Evolutionary conservation across 2,329 filamentous ascomycete species (phyloP), one percentile per base, ranked within the genome.

Genomic region (Aspergillus arachidicola): DNA sequence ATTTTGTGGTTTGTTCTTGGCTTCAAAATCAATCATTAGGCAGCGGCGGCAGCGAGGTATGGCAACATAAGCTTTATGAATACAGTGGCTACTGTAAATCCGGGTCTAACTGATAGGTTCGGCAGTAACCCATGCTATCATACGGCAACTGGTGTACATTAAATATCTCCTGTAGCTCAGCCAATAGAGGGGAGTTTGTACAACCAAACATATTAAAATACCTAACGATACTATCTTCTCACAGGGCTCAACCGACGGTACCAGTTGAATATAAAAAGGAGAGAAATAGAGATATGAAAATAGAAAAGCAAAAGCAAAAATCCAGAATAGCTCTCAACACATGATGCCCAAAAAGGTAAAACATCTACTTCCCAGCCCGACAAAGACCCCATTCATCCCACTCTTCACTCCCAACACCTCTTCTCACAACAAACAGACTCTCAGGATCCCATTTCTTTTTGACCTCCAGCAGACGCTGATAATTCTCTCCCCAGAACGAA

Each of bases 401-500:
- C 28, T 60, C 54, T 46, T 65, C 63, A 43, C 63, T 63, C 11
- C 63, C 60, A 34, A 65, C 63, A 6, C 63, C 63, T n/a, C 57
- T 57, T 6, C 60, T 58, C 5, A 58, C 59, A 26, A 63, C 48
- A 36, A 65, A 65, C 12, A 65, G 46, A 5, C 58, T 57, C 23
- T 32, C 32, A 9, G 63, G 51, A 56, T 65, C 63, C 65, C 63
- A 62, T 46, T 56, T 57, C 21, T 61, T 58, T 30, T 73, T 73
- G 10, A 73, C 61, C 4, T 36, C n/a, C 9, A 55, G 59, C 14
- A 72, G 34, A 0, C 64, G 58, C 14, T 38, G 38, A 56, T 72
- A 71, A 30, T 69, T 71, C 57, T 45, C 61, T 64, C 65, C 70
- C 63, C 64, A 72, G 60, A 70, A 70, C 21, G 65, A 64, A 38